Percentiles rank a stretch among this genome's conserved stretches.
Evolutionary conservation across 257 asterid species (phyloP).

Genomic region (Przewalskia tangutica): DNA sequence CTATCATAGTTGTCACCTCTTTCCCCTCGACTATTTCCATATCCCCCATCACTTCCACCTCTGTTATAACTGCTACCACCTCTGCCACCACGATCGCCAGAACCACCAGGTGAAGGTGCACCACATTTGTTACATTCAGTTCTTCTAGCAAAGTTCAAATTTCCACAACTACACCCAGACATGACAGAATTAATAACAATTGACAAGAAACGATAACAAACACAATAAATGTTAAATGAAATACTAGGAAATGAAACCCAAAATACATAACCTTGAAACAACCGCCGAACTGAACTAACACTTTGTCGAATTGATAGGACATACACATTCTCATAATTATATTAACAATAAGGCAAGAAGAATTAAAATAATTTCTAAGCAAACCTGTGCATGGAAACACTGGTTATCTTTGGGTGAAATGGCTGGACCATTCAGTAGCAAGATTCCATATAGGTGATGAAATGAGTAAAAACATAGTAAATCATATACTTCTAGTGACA

Average conservation of each 20-base stretch:
- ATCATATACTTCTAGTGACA: background rate
- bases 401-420: background rate
- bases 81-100: slow-evolving; percentile 75
- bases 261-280: background rate
- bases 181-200: slow-evolving; percentile 31
- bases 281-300: background rate
- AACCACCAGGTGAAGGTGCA: slow-evolving; percentile 73
- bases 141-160: slow-evolving; percentile 97
- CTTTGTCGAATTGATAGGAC: background rate
- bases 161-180: slow-evolving; percentile 87
- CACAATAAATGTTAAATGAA: background rate
- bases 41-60: slow-evolving; percentile 26
- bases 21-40: slow-evolving; percentile 34
- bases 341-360: background rate
- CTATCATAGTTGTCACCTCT: slow-evolving; percentile 59
- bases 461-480: background rate
- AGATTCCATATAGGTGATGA: background rate
- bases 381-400: background rate
- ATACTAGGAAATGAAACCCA: background rate
- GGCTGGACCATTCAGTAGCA: background rate
- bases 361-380: background rate
- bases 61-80: slow-evolving; percentile 38
- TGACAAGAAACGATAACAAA: slow-evolving; percentile 10
- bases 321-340: background rate
- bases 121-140: slow-evolving; percentile 97